Evolutionary conservation across 2,329 filamentous ascomycete genomes (phyloP), one percentile per base, ranked within the genome.

Genomic region (Cylindrodendrum hubeiense): DNA sequence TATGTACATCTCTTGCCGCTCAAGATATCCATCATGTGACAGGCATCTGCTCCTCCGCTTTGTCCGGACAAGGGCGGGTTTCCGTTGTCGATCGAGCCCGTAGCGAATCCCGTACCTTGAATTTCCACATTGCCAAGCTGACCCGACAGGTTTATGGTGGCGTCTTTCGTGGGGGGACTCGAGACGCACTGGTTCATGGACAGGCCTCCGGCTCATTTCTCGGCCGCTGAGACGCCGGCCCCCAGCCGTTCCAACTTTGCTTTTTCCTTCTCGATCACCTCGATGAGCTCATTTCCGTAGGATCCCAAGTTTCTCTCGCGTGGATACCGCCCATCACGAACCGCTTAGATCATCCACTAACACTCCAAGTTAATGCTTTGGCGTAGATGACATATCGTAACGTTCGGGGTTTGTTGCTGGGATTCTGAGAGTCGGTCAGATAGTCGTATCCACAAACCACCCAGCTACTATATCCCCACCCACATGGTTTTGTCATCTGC

Each of bases 181-280:
- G 33, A 15, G 9, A 46, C 22, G 53, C 26, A 19, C 10, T 21
- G 37, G 21, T 22, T 44, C 43, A 33, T 30, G 17, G 15, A 22
- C 17, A 41, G 6, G 43, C 43, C 46, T 13, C 15, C 37, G 21
- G n/a, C 44, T 34, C 13, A 30, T 52, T 44, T 28, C 21, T 22
- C n/a, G n/a, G 8, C 21, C 41, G 19, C 24, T 28, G 15, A n/a
- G n/a, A n/a, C n/a, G n/a, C 37, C n/a, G 8, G 8, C 22, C 22
- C 5, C 15, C 15, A 24, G 24, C 37, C 44, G 52, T 57, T 63
- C 9, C 46, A 47, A 7, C 15, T 12, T 69, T 71, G 57, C 69
- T 70, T 71, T 71, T 67, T 64, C 21, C 49, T 66, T 67, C 37
- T 63, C 34, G 47, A 59, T 71, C 41, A 30, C 24, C 34, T 21